Base-by-base conservation (phyloP, 352 stramenopile species). In the Pythium biforme region DNA sequence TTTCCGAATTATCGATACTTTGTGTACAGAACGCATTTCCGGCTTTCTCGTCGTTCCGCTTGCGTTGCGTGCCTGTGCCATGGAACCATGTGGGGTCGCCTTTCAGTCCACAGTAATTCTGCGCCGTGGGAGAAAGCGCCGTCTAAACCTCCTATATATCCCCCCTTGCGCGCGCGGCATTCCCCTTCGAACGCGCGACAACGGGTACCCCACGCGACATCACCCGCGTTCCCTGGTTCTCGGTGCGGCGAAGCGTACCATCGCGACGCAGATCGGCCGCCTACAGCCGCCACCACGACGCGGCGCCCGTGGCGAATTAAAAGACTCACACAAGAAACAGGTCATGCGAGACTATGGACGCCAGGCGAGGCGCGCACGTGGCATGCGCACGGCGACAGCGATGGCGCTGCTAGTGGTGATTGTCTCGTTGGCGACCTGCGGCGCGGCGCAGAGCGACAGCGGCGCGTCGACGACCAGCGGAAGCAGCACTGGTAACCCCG, bases 21-120 rank as follows among this genome's bases (percentile, higher is more conserved):
- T 25, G 8, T 11, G 17, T 54, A n/a, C n/a, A n/a, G n/a, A n/a
- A n/a, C n/a, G n/a, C n/a, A n/a, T n/a, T n/a, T n/a, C 55, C 55
- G 55, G 55, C 55, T 62, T 62, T 47, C 50, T 51, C 37, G 45
- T 20, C 33, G 25, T 61, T 53, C 27, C 26, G 40, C n/a, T 19
- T 33, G 40, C 29, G 31, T 53, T 49, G 46, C 40, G 59, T 66
- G 50, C 59, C 31, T 23, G 51, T 60, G 51, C 59, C 40, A 66
- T 60, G 34, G 50, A 59, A 66, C 41, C 59, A 66, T 45, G 59
- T 66, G 59, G 59, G 19, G n/a, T 20, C 25, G 27, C 11, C 41
- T 40, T 26, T 43, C 29, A n/a, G n/a, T n/a, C n/a, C n/a, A n/a
- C n/a, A n/a, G 6, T 19, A 19, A 26, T 9, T n/a, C 7, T n/a